phyloP scores from a whole-genome alignment of 225 moss, liverwort and hornwort species.

The Pseudoscleropodium purum region DNA sequence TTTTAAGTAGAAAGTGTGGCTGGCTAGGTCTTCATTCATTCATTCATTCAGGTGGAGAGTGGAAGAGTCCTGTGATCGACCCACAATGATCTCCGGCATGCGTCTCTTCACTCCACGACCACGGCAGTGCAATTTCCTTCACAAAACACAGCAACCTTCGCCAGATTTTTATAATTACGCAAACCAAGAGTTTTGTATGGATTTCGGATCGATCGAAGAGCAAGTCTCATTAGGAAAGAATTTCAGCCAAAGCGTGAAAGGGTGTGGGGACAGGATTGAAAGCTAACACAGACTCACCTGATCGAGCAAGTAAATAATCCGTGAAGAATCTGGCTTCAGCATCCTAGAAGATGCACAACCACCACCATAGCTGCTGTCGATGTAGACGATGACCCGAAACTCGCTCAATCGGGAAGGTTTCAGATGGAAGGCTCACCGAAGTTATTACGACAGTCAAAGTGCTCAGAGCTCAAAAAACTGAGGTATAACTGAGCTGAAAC shows the following conservation, averaged over 20 bases:
- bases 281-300: background rate
- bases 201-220: background rate
- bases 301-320: background rate
- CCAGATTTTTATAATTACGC: background rate
- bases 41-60: background rate
- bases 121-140: background rate
- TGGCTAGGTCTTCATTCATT: background rate
- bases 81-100: background rate
- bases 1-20: no score
- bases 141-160: background rate
- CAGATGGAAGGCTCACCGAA: background rate
- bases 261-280: background rate
- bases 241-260: background rate
- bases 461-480: no score
- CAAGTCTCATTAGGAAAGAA: background rate
- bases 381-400: background rate
- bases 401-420: background rate
- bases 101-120: slow-evolving; percentile 1
- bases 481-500: no score
- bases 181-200: background rate
- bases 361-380: background rate
- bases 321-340: background rate
- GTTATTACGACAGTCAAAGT: background rate
- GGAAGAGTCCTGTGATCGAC: background rate
- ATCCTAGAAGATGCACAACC: background rate